Evolutionary conservation across 768 basidiomycete species (phyloP).

Genomic region (Naganishia kalamii): DNA sequence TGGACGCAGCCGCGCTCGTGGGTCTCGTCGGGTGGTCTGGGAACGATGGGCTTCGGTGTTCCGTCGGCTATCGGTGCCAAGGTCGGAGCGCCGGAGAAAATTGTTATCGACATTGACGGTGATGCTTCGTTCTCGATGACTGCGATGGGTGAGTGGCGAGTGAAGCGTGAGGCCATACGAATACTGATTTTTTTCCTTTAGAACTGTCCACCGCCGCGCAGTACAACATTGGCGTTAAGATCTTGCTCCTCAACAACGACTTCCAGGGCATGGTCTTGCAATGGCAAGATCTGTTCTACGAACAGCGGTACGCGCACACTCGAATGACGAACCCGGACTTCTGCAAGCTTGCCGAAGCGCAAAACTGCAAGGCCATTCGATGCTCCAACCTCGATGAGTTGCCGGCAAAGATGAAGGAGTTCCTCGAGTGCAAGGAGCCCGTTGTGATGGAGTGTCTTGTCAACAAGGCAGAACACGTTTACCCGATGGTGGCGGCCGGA

Average conservation of each 20-base stretch:
- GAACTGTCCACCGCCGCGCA: slow-evolving; percentile 91
- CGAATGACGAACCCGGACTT: slow-evolving; percentile 94
- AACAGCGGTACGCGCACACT: slow-evolving; percentile 92
- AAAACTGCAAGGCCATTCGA: slow-evolving; percentile 86
- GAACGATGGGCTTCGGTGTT: slow-evolving; percentile 97
- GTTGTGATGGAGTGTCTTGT: slow-evolving; percentile 86
- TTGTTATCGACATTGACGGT: slow-evolving; percentile 91
- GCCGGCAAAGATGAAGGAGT: slow-evolving; percentile 95
- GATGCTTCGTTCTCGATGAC: slow-evolving; percentile 99
- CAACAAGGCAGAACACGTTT: slow-evolving; percentile 56
- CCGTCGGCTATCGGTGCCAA: slow-evolving; percentile 94
- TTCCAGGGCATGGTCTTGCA: slow-evolving; percentile 99
- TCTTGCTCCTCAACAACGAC: slow-evolving; percentile 86
- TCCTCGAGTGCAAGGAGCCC: slow-evolving; percentile 80
- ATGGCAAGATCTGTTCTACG: slow-evolving; percentile 99
- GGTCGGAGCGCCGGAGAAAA: slow-evolving; percentile 87
- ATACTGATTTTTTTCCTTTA: neutral
- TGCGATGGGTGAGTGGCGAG: slow-evolving; percentile 58
- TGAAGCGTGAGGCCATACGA: too few species aligned
- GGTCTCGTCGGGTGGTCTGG: slow-evolving; percentile 88
- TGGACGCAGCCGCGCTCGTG: slow-evolving; percentile 85
- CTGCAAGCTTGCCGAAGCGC: slow-evolving; percentile 75
- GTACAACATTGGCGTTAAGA: slow-evolving; percentile 89
- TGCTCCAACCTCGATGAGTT: slow-evolving; percentile 66
- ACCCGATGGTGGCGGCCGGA: slow-evolving; percentile 63